Base-by-base conservation (phyloP, 495 filamentous ascomycete genomes). In the Penicillium riverlandense region DNA sequence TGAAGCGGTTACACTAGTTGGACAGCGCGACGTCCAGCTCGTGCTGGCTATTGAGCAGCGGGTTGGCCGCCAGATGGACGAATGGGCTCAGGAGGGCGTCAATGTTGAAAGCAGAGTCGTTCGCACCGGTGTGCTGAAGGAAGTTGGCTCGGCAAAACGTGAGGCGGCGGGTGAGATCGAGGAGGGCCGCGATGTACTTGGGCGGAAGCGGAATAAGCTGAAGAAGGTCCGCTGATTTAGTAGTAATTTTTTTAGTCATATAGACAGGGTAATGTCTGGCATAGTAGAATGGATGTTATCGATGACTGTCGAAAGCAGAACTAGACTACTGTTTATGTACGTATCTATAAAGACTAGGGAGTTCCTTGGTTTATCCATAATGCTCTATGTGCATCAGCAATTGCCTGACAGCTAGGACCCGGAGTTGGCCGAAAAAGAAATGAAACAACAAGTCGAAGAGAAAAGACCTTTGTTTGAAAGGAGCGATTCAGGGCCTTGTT, bases 121-220 rank as follows among this genome's bases (percentile, higher is more conserved):
- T 16, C 74, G 85, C 40, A 88, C 90, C 39, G 57, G 62, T 5
- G 77, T 80, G 38, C 64, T 99, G 58, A 95, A 95, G 75, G 66
- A 85, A 35, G 90, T 99, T 10, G 83, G 87, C 10, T 83, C 89
- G 65, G 91, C 88, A 73, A 97, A 96, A 74, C 74, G 91, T 39
- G 85, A 94, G 62, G 94, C 90, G 3, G 52, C 85, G 57, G 62
- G 95, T 43, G 86, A 91, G 65, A 86, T 97, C 60, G 92, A 95
- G 52, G 91, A 97, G 67, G 83, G 85, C 5, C 81, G 84, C 52
- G 90, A 96, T 63, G 86, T 96, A n/a, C 42, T 71, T 41, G 70
- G 70, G 27, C 53, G 67, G 13, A 70, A 67, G 55, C 55, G 60
- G 32, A 69, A 71, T 43, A 72, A 66, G 55, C 48, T 74, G 49